Percentiles rank a stretch among this genome's conserved stretches.
Evolutionary conservation across 164 flowering plant genomes (phyloP).

Genomic region (Berberis vulgaris): DNA sequence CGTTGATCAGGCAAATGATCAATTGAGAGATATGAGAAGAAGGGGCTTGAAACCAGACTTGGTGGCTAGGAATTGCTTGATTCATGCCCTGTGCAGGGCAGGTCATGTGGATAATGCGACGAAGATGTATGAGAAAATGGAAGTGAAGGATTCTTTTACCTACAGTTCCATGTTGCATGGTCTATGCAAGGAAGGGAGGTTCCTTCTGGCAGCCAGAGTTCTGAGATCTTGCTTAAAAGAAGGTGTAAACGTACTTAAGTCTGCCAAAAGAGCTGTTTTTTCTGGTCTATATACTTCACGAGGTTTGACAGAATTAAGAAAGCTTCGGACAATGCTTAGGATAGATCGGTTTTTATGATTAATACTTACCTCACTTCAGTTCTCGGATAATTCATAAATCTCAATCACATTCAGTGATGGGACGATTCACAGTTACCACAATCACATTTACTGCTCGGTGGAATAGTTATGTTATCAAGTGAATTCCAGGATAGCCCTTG

Average conservation of each 20-base stretch:
- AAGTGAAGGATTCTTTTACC: conserved; percentile 62
- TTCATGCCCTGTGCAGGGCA: conserved; percentile 54
- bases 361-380: too few relatives aligned
- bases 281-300: conserved; percentile 54
- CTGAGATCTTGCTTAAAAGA: conserved; percentile 41
- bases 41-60: conserved; percentile 40
- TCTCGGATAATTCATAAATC: too few relatives aligned
- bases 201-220: conserved; percentile 46
- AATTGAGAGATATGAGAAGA: conserved; percentile 33
- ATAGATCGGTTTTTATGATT: conserved; percentile 24
- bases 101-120: conserved; percentile 52
- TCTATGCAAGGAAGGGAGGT: conserved; percentile 57
- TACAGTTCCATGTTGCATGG: conserved; percentile 70
- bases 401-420: too few relatives aligned
- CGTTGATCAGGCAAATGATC: conserved; percentile 37
- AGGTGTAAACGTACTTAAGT: conserved; percentile 37
- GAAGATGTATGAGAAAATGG: conserved; percentile 39
- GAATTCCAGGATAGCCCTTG: too few relatives aligned
- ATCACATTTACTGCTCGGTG: too few relatives aligned
- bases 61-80: conserved; percentile 60
- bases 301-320: conserved; percentile 30
- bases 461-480: too few relatives aligned
- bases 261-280: conserved; percentile 53
- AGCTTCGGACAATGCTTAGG: conserved; percentile 31
- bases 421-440: too few relatives aligned